phyloP scores from a whole-genome alignment of 108 stramenopile genomes.

The Epipyxis sp. region DNA sequence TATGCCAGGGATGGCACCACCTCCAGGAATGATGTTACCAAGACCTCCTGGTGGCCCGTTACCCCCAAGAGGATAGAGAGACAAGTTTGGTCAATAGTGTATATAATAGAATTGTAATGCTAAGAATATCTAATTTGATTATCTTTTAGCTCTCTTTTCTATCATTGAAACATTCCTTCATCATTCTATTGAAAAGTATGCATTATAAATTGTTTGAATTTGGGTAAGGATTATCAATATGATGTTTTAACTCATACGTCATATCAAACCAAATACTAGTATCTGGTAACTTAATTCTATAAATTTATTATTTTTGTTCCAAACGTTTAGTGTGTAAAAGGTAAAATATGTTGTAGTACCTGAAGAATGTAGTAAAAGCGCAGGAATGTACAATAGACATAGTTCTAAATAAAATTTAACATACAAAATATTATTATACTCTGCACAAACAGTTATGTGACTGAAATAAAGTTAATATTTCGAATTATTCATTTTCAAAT shows the following conservation, averaged over 20 bases:
- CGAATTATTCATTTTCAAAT: no score
- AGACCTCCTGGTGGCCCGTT: not conserved
- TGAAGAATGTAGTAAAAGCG: no score
- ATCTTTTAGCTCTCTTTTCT: not conserved
- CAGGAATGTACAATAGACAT: no score
- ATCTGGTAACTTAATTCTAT: not conserved
- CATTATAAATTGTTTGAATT: not conserved
- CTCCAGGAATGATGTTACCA: conserved; percentile 6
- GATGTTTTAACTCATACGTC: conserved; percentile 94
- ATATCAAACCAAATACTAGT: conserved; percentile 74
- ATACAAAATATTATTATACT: no score
- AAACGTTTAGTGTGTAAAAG: no score
- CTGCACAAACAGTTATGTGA: no score
- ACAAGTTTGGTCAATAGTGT: not conserved
- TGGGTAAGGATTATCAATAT: conserved; percentile 61
- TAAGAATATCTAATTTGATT: not conserved
- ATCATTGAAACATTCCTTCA: not conserved
- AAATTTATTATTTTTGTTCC: no score
- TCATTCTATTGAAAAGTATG: not conserved
- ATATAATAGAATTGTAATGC: not conserved
- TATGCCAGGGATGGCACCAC: not conserved
- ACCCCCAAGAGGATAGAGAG: not conserved
- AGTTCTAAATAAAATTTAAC: no score
- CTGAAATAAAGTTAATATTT: no score
- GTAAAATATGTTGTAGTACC: no score